Base-by-base conservation (phyloP, 2,329 filamentous ascomycete genomes). In the Fusarium pilosicola region DNA sequence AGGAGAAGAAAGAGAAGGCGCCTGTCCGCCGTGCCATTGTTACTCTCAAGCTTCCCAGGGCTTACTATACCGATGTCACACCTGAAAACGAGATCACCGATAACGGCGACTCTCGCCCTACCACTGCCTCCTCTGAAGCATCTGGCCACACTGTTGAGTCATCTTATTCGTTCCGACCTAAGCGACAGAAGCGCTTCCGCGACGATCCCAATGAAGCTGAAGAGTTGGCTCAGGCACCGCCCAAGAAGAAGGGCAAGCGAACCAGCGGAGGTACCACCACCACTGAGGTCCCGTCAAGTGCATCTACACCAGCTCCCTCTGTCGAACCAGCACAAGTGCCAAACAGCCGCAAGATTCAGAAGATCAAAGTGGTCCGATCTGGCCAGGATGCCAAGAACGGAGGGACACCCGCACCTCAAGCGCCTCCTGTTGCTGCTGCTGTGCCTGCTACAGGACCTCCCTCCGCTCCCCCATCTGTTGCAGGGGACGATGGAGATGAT, bases 151-250 rank as follows among this genome's bases (percentile, higher is more conserved):
- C 87, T 4, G 82, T 80, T 8, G 86, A 86, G 58, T 88, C 88
- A 1, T 84, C 82, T 10, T 88, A 88, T 74, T 88, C 88, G 2
- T 85, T 89, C 69, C 84, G 88, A 8, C 86, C 87, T 34, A 89
- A 89, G 78, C 84, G 87, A 14, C 86, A 87, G 74, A 87, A 87
- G 74, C 86, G 86, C 56, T 89, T 88, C 81, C 83, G 84, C 3
- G 84, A 88, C 9, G 84, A 88, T 48, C 83, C 85, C 14, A 84
- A 85, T 49, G 85, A 82, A 3, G 81, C 81, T 20, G 83, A 84
- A 22, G 80, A 79, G 38, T 75, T 75, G 18, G 69, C 79, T 9
- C 82, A 83, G 39, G 80, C 80, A 32, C 84, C 83, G 26, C 77
- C 81, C 2, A 83, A 83, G 78, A 85, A 85, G 74, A 76, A 80